phyloP scores from a whole-genome alignment of 2,329 filamentous ascomycete species.

The Calonectria naviculata region DNA sequence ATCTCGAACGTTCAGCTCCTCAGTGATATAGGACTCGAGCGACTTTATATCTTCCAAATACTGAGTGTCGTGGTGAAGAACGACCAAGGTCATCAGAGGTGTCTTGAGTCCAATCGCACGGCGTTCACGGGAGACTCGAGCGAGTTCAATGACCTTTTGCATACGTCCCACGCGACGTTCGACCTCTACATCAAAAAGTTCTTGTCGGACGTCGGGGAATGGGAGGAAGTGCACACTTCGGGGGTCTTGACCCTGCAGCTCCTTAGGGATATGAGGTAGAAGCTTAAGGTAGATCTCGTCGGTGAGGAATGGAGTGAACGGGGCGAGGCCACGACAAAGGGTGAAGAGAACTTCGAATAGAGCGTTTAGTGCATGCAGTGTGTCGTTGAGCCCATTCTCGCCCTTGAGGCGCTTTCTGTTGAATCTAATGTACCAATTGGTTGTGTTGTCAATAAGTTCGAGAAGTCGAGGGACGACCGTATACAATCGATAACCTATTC shows the following conservation, averaged over 20 bases:
- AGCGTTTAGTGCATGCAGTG: constrained; percentile 90
- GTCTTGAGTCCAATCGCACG: constrained; percentile 89
- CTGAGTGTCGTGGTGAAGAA: constrained; percentile 85
- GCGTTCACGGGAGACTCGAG: constrained; percentile 86
- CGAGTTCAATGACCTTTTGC: constrained; percentile 96
- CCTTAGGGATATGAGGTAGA: constrained; percentile 82
- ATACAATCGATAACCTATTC: constrained; percentile 78
- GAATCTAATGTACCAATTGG: constrained; percentile 99
- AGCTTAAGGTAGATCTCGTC: constrained; percentile 93
- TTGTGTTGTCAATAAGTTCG: constrained; percentile 89
- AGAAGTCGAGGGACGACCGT: constrained; percentile 91
- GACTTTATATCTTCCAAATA: constrained; percentile 90
- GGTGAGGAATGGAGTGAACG: constrained; percentile 95
- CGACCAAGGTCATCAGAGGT: constrained; percentile 87
- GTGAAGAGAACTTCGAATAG: constrained; percentile 95
- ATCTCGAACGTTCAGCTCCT: constrained; percentile 92
- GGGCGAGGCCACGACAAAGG: constrained; percentile 86
- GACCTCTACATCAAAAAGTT: constrained; percentile 87
- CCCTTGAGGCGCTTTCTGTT: constrained; percentile 93
- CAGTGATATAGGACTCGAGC: constrained; percentile 86
- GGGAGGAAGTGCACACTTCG: constrained; percentile 92
- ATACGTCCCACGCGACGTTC: constrained; percentile 90
- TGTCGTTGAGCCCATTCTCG: constrained; percentile 87
- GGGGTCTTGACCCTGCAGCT: constrained; percentile 75
- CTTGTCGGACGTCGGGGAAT: constrained; percentile 89